Percentiles rank a stretch among this genome's conserved stretches.
Conservation (phyloP, 768 basidiomycete genomes). For the Boletus patriciae region DNA sequence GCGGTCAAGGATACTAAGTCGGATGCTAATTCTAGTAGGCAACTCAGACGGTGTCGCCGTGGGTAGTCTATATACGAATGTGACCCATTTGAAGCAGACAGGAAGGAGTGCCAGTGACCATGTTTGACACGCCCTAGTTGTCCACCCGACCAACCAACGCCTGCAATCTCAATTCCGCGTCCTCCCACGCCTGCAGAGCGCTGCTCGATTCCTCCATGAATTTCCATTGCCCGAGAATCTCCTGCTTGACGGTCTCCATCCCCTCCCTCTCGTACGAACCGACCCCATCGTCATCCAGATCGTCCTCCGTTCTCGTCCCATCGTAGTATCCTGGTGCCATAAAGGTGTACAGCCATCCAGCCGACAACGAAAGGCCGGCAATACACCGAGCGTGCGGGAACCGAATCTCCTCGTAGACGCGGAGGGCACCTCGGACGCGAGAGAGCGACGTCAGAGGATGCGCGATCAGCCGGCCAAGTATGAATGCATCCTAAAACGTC, state of each 20-base stretch:
- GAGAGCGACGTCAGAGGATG: no score
- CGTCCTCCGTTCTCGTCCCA: slow-evolving; percentile 15
- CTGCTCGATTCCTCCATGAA: slow-evolving; percentile 11
- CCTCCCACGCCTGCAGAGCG: slow-evolving; percentile 15
- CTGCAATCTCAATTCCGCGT: slow-evolving; percentile 10
- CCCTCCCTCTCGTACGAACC: slow-evolving; percentile 16
- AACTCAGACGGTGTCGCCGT: no score
- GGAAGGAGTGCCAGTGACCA: no score
- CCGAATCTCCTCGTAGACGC: slow-evolving; percentile 13
- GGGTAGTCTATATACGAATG: no score
- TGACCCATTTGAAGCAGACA: no score
- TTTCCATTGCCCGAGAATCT: slow-evolving; percentile 16
- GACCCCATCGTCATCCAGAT: slow-evolving; percentile 12
- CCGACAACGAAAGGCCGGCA: slow-evolving; percentile 16
- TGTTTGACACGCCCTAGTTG: background rate
- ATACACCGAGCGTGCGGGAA: slow-evolving; percentile 16
- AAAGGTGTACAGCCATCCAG: slow-evolving; percentile 23
- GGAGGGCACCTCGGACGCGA: slow-evolving; percentile 5
- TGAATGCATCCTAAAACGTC: slow-evolving; percentile 17
- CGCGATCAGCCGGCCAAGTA: no score
- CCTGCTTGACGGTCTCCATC: slow-evolving; percentile 14
- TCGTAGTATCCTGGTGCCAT: slow-evolving; percentile 21
- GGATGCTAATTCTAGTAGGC: no score
- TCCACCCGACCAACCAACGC: no score
- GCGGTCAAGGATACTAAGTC: no score